Base-by-base conservation (phyloP, 192 early-diverging fungal species). In the Coemansia sp. region DNA sequence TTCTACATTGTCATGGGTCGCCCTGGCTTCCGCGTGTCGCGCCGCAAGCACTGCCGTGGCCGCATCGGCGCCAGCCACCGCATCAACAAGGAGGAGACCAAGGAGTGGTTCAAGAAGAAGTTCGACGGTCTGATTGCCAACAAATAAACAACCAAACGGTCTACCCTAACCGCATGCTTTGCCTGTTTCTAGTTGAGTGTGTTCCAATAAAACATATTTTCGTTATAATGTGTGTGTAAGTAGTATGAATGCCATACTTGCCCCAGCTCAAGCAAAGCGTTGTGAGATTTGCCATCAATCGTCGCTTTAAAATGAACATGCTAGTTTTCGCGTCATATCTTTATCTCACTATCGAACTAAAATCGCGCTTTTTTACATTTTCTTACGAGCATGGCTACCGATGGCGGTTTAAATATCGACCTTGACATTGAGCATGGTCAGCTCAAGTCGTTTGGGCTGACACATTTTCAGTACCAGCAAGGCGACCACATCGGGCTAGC, bases 1-100 rank as follows among this genome's bases (percentile, higher is more conserved):
- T 99, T 97, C 82, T 98, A 93, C 86, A 89, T 96, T 69, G 91
- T 93, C 80, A 94, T 99, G 93, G 91, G 91, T 65, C 92, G 97
- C 70, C 94, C 95, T 61, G 97, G 97, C 71, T 85, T 86, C 91
- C 93, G 95, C 67, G 88, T 99, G 61, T 79, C 93, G 54, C 91
- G 92, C 68, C 91, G 96, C 81, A 92, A 93, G 88, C 89, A 87
- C 75, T 83, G 84, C 75, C 78, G 78, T 58, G 81, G 84, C 80
- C 87, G 87, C 69, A 82, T 99, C 64, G 97, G 97, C 64, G 70
- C 80, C 62, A 85, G 84, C 61, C 97, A 99, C 92, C 84, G 86
- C 65, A 91, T 97, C 81, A 84, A 68, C 80, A 97, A 93, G 88
- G 87, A 94, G 62, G 97, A 99, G 84, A 94, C 95, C 75, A 85